Base-by-base conservation (phyloP, 2,329 filamentous ascomycete species). In the Apiospora aurea region DNA sequence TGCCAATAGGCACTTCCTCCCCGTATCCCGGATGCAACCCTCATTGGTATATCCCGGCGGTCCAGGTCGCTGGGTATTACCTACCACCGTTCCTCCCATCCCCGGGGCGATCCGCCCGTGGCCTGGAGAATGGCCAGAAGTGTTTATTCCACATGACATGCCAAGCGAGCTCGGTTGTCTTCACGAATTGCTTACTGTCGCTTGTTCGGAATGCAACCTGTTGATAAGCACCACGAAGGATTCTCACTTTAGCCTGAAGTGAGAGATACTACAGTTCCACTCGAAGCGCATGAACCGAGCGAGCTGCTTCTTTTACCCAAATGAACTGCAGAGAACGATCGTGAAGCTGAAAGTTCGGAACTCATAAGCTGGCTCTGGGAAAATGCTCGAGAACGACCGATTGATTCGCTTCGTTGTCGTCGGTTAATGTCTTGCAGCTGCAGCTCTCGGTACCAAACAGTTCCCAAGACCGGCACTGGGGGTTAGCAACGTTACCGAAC, bases 271-370 rank as follows among this genome's bases (percentile, higher is more conserved):
- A 24, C 57, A 6, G 21, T n/a, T 34, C 57, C 29, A 8, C n/a
- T 64, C 21, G 34, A 64, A 18, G 21, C 18, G 57, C 10, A 11
- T 41, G 34, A 13, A n/a, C 18, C n/a, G 34, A 24, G n/a, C 8
- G 49, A 2, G 0, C 13, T 51, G 34, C 10, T 41, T 13, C 57
- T 14, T 18, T 64, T 64, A 64, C 34, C 57, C 57, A 64, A 5
- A 64, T 64, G 34, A 64, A 64, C 57, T 64, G 57, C 57, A 64
- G 21, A 41, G 29, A 64, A 64, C 7, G 18, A 64, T 41, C 34
- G 21, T 10, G 18, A 64, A 64, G 57, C 57, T 64, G 57, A 64
- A 64, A 41, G 10, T 6, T 14, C 4, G 10, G 2, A 11, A 49
- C 7, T 49, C 46, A 10, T 10, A n/a, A 11, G 8, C 21, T 46